Evolutionary conservation across 163 green algal species (phyloP).

Genomic region (Scenedesmus sp.): DNA sequence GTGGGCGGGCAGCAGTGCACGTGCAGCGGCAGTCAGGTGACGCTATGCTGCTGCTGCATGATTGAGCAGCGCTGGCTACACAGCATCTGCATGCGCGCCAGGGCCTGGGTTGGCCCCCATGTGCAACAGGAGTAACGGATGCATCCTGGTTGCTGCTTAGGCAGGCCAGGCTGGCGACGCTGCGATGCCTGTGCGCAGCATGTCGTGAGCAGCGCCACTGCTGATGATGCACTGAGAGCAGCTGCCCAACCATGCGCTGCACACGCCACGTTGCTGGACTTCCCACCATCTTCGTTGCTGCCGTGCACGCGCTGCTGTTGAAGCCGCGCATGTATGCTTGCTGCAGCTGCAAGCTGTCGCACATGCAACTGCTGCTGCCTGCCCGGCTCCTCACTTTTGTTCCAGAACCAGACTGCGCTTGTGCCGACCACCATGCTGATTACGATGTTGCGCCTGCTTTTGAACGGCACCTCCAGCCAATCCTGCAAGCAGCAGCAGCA

Average conservation of each 20-base stretch:
- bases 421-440: slow-evolving; percentile 62
- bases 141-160: neutral
- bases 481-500: slow-evolving; percentile 35
- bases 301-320: neutral
- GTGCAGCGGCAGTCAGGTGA: no score
- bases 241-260: neutral
- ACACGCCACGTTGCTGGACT: neutral
- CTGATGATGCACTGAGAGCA: neutral
- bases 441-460: slow-evolving; percentile 66
- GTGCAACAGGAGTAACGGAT: no score
- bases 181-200: neutral
- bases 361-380: neutral
- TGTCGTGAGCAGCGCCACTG: neutral
- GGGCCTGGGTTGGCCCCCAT: no score
- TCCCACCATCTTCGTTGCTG: neutral
- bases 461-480: slow-evolving; percentile 60
- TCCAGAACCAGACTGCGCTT: slow-evolving; percentile 63
- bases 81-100: neutral
- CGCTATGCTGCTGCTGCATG: neutral
- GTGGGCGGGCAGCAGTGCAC: neutral
- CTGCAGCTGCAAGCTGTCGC: neutral
- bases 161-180: neutral
- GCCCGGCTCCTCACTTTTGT: slow-evolving; percentile 59
- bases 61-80: neutral
- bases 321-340: neutral